Percentiles rank a stretch among this genome's conserved stretches.
Conservation (phyloP, 257 asterid species). For the Petrea volubilis region DNA sequence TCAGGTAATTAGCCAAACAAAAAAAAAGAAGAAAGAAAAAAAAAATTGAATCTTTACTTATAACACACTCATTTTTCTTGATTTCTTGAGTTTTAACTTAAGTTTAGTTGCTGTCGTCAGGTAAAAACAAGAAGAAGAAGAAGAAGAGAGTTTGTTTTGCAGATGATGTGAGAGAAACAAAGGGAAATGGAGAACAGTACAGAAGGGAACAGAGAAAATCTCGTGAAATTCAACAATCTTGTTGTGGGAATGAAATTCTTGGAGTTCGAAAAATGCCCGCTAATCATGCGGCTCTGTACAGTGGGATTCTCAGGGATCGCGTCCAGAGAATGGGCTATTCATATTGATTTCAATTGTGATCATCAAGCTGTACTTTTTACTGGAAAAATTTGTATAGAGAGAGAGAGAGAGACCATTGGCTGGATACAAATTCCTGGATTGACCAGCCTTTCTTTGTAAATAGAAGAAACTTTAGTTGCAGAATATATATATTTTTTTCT, state of each 20-base stretch:
- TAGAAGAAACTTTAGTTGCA: slow-evolving; percentile 1
- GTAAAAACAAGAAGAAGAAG: slow-evolving; percentile 34
- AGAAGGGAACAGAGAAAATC: slow-evolving; percentile 32
- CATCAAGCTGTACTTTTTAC: neutral
- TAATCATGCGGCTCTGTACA: slow-evolving; percentile 66
- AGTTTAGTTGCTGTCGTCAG: slow-evolving; percentile 3
- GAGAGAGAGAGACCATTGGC: neutral
- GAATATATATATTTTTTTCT: too few relatives aligned
- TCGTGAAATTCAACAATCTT: neutral
- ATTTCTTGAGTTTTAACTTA: neutral
- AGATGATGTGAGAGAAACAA: slow-evolving; percentile 68
- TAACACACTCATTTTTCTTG: neutral
- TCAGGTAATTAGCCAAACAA: slow-evolving; percentile 68
- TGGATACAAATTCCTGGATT: neutral
- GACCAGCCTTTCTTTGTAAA: slow-evolving; percentile 10
- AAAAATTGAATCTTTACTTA: neutral
- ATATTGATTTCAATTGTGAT: slow-evolving; percentile 27
- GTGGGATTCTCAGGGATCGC: slow-evolving; percentile 67
- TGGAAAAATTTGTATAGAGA: neutral
- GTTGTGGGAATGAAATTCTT: slow-evolving; percentile 36
- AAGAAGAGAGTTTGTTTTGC: slow-evolving; percentile 69
- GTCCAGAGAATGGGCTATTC: slow-evolving; percentile 46
- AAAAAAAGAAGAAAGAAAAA: too few relatives aligned
- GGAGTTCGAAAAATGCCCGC: slow-evolving; percentile 47
- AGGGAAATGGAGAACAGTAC: slow-evolving; percentile 52